phyloP scores from a whole-genome alignment of 345 rosid genomes.

The Geranium brycei region DNA sequence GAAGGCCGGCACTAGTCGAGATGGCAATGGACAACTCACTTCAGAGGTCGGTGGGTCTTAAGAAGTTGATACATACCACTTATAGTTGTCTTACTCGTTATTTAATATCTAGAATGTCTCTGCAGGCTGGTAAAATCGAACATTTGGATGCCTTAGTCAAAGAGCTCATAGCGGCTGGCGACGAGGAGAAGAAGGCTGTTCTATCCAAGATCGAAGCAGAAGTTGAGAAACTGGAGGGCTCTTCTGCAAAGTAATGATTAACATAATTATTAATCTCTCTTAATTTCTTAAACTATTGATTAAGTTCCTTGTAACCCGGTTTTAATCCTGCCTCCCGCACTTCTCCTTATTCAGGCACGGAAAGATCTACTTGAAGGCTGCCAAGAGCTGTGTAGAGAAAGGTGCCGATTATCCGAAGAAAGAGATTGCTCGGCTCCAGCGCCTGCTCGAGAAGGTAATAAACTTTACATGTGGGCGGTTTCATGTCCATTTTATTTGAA shows the following conservation, averaged over 20 bases:
- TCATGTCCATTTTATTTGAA: too few relatives aligned
- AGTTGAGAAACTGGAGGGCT: constrained; percentile 62
- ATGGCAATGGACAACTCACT: constrained; percentile 76
- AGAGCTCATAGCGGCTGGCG: constrained; percentile 63
- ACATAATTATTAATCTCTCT: not conserved
- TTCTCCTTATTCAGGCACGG: constrained; percentile 44
- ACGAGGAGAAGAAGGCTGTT: constrained; percentile 61
- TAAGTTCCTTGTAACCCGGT: not conserved
- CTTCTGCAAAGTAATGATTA: constrained; percentile 37
- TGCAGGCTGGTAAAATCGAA: constrained; percentile 77
- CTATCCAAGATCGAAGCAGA: constrained; percentile 60
- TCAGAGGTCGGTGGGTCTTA: constrained; percentile 35
- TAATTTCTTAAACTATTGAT: not conserved
- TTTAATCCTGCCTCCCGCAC: not conserved
- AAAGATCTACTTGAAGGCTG: constrained; percentile 61
- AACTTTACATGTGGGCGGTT: not conserved
- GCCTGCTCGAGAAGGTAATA: constrained; percentile 77
- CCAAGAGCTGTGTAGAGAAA: constrained; percentile 59
- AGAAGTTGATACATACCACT: not conserved
- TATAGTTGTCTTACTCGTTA: not conserved
- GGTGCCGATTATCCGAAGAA: constrained; percentile 70
- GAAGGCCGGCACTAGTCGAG: constrained; percentile 71
- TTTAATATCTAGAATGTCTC: not conserved
- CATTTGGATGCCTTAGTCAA: constrained; percentile 69
- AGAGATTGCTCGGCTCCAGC: constrained; percentile 68